Conservation (phyloP, 164 flowering plant genomes). For the Aristolochia fimbriata region DNA sequence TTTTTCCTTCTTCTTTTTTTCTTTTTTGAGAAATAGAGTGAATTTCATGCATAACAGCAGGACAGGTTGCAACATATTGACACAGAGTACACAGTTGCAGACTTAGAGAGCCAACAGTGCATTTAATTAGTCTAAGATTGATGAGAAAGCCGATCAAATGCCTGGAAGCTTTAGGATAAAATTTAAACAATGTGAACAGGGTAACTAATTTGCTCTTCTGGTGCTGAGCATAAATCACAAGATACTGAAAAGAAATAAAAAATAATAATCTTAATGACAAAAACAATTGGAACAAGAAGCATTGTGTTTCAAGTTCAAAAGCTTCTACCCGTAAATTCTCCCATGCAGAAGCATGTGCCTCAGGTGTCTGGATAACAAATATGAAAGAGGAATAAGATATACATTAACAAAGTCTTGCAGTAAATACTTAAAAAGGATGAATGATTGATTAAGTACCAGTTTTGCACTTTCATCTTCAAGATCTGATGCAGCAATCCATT, state of each 20-base stretch:
- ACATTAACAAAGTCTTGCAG: background rate
- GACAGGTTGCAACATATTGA: no score
- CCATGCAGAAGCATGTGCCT: constrained; percentile 93
- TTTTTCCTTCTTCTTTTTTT: no score
- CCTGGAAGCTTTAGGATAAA: background rate
- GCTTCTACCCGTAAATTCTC: constrained; percentile 52
- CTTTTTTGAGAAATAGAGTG: no score
- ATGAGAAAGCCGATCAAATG: no score
- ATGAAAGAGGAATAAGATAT: background rate
- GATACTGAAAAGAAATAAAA: background rate
- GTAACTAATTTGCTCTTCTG: background rate
- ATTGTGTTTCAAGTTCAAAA: background rate
- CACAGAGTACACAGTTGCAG: no score
- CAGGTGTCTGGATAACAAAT: constrained; percentile 53
- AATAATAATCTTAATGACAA: background rate
- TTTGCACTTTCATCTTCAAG: constrained; percentile 79
- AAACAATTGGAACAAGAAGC: background rate
- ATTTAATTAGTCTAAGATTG: no score
- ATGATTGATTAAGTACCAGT: constrained; percentile 31
- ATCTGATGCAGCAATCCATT: constrained; percentile 99
- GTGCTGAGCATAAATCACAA: no score
- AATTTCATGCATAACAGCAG: no score
- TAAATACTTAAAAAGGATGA: background rate
- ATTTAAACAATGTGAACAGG: background rate
- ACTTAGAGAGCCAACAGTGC: no score